Evolutionary conservation across 129 eudicot species (phyloP), one percentile per base, ranked within the genome.

Genomic region (Calendula officinalis): DNA sequence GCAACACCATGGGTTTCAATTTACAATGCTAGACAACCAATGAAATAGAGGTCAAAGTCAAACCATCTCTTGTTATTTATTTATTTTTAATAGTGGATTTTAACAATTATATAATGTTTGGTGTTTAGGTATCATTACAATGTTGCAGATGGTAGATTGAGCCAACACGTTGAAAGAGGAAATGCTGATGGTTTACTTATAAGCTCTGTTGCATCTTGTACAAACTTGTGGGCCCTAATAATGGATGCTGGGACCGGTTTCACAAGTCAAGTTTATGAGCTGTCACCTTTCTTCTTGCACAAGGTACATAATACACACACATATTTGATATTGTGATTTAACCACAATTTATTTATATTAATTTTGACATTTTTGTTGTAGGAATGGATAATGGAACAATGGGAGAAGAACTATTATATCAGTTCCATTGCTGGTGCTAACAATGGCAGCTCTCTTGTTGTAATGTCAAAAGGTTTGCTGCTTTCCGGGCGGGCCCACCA

Each of bases 321-420:
- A 35, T 5, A 2, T 56, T 6, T 13, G 16, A 32, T 62, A 14
- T 14, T 6, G 13, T 63, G 59, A 32, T 47, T 7, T 47, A 1
- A 35, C 16, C 22, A 5, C 3, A 47, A 15, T 36, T 1, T 15
- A 17, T 46, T 45, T 45, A 9, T 57, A 12, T 14, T 43, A 55
- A 35, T 15, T 2, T 51, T 40, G 17, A 47, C 12, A 44, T 27
- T 44, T 37, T 15, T 62, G 22, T 73, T 80, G 14, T 68, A 88
- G 96, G 96, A 88, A 40, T 88, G 96, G 96, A 85, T 88, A n/a
- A 82, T 88, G 96, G 96, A 88, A 78, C 96, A 88, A 54, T 88
- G 94, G 96, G 96, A 88, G 62, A 86, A 82, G 70, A 88, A 85
- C 74, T 85, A 63, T 62, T 88, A 88, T 69, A 88, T 88, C 37